Percentiles rank a stretch among this genome's conserved stretches.
phyloP scores from a whole-genome alignment of 306 rosid genomes.

The Citrullus amarus region DNA sequence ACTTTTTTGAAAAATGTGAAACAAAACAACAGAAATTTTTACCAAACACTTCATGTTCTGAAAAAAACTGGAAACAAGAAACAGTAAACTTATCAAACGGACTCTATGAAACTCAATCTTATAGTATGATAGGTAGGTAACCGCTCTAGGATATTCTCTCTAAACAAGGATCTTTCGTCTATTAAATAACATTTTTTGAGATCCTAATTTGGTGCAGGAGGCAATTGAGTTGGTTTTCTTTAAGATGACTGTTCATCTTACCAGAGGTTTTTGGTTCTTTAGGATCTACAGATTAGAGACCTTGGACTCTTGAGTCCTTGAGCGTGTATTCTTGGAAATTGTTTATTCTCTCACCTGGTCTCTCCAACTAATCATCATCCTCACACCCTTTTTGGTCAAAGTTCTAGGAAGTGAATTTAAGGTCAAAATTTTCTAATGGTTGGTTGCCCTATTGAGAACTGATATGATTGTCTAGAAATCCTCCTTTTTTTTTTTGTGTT shows the following conservation, averaged over 20 bases:
- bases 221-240: not conserved
- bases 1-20: not conserved
- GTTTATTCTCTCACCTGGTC: not conserved
- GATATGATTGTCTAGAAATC: not conserved
- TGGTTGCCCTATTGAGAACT: not conserved
- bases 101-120: not conserved
- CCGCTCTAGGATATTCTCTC: not conserved
- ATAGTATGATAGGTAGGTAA: not conserved
- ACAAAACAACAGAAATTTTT: too few species aligned
- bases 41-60: not conserved
- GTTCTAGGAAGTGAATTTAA: not conserved
- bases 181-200: not conserved
- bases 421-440: not conserved
- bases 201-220: not conserved
- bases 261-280: not conserved
- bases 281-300: not conserved
- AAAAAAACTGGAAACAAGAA: not conserved
- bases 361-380: not conserved
- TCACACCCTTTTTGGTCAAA: not conserved
- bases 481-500: not conserved
- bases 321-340: not conserved
- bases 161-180: not conserved
- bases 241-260: not conserved
- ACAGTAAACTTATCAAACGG: not conserved
- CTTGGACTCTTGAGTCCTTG: not conserved